These are phyloP conservation scores for Vigna nakashimae DNA, from an alignment of 306 rosid genomes.

Conservation along the genomic window DNA sequence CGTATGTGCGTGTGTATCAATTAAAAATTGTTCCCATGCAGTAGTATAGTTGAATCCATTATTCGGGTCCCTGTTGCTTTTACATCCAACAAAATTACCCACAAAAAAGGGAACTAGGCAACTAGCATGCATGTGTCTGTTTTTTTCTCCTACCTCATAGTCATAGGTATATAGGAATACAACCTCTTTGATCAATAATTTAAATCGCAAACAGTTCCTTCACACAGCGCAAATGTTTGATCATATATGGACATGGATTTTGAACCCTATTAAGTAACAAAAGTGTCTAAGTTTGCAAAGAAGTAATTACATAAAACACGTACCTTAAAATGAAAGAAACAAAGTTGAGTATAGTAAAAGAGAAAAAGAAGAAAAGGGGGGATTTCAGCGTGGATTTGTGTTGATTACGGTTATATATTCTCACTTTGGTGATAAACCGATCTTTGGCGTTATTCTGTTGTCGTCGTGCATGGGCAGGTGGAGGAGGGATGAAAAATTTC, in stretches of 20 bases:
- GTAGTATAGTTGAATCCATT: background rate
- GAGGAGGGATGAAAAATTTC: background rate
- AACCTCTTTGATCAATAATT: conserved; percentile 3
- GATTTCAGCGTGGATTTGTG: conserved; percentile 4
- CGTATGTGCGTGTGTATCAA: background rate
- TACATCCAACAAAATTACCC: conserved; percentile 16
- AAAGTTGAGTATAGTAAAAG: background rate
- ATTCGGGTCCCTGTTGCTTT: background rate
- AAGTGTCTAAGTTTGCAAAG: conserved; percentile 12
- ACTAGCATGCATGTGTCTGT: conserved; percentile 37
- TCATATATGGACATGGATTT: conserved; percentile 25
- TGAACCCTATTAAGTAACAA: conserved; percentile 16
- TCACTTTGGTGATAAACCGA: background rate
- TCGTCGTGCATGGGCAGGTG: conserved; percentile 36
- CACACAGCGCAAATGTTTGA: conserved; percentile 43
- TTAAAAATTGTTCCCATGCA: background rate
- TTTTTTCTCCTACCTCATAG: conserved; percentile 11
- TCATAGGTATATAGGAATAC: conserved; percentile 5
- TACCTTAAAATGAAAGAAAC: background rate
- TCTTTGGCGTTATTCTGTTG: conserved; percentile 30
- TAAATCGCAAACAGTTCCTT: background rate
- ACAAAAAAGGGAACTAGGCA: conserved; percentile 28
- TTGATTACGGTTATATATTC: background rate
- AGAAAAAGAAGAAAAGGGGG: background rate
- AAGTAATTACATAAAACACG: background rate